These are phyloP conservation scores for Cutaneotrichosporon sp. DNA, from an alignment of 1,284 basidiomycete genomes.

Conservation along the genomic window DNA sequence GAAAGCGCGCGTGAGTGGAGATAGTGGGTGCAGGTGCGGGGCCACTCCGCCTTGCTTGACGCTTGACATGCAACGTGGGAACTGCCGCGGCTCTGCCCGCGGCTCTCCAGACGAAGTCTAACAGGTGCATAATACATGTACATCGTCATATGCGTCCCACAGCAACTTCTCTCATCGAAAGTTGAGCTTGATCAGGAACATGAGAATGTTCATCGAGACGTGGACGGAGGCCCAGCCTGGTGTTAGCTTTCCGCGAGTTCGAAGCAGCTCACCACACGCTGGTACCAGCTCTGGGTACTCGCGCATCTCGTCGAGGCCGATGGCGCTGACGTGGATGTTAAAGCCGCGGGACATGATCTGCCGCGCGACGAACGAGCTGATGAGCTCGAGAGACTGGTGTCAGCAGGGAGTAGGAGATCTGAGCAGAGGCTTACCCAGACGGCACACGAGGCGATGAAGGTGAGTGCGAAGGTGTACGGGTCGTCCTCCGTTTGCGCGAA, in stretches of 20 bases:
- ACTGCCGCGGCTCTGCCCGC: no score
- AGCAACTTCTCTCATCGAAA: conserved; percentile 41
- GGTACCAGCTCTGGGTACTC: conserved; percentile 57
- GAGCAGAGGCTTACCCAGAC: conserved; percentile 56
- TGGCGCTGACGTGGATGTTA: conserved; percentile 57
- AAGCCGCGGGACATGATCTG: conserved; percentile 55
- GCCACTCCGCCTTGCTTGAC: no score
- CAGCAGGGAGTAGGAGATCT: background rate
- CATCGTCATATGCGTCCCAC: no score
- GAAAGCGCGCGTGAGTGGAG: background rate
- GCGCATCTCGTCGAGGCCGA: conserved; percentile 59
- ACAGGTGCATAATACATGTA: conserved; percentile 2
- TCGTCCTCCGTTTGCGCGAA: conserved; percentile 57
- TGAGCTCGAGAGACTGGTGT: conserved; percentile 54
- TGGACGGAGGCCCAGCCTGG: conserved; percentile 58
- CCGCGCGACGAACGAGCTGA: conserved; percentile 57
- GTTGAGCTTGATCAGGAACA: conserved; percentile 56
- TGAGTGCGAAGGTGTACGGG: conserved; percentile 61
- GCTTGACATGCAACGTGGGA: no score
- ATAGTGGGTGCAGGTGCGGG: background rate
- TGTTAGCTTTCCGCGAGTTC: background rate
- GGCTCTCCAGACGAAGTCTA: background rate
- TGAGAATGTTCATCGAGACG: conserved; percentile 60
- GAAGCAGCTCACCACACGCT: conserved; percentile 36
- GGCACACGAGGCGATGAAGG: conserved; percentile 58